A percentile compares a stretch with the other conserved stretches of the same genome.
Evolutionary conservation across 1,139 yeast species (phyloP).

Genomic region (Ashbya aceris): DNA sequence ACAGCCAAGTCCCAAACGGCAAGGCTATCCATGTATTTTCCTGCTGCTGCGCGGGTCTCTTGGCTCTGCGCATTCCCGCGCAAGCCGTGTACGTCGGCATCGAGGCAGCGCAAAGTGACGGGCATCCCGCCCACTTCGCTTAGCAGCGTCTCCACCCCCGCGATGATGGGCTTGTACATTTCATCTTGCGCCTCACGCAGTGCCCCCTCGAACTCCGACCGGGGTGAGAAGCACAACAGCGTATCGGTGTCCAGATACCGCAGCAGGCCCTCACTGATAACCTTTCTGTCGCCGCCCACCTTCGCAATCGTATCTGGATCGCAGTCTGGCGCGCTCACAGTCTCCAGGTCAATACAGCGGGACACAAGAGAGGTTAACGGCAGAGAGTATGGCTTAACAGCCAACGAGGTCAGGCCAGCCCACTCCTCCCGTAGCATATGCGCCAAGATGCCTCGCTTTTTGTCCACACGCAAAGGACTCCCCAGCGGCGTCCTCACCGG

Average conservation of each 20-base stretch:
- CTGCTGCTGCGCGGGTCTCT: constrained; percentile 53
- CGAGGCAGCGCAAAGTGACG: constrained; percentile 49
- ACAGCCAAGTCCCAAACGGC: constrained; percentile 76
- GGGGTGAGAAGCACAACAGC: constrained; percentile 76
- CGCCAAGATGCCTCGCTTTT: constrained; percentile 53
- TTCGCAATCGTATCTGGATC: constrained; percentile 46
- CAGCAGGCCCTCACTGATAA: constrained; percentile 48
- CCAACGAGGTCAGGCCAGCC: constrained; percentile 61
- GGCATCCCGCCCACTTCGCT: constrained; percentile 36
- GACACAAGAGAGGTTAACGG: constrained; percentile 85
- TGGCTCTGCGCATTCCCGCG: constrained; percentile 67
- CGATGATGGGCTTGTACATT: constrained; percentile 63
- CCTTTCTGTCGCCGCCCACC: constrained; percentile 46
- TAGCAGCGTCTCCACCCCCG: constrained; percentile 54
- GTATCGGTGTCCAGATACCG: constrained; percentile 93
- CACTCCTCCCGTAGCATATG: constrained; percentile 79
- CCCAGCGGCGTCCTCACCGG: constrained; percentile 84
- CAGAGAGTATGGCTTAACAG: constrained; percentile 68
- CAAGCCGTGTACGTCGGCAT: constrained; percentile 72
- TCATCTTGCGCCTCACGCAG: constrained; percentile 70
- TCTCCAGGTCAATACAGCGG: constrained; percentile 65
- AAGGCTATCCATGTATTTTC: constrained; percentile 53
- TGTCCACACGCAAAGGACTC: constrained; percentile 55
- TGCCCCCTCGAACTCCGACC: constrained; percentile 71
- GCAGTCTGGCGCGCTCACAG: constrained; percentile 19